Evolutionary conservation across 1,284 basidiomycete genomes (phyloP).

Genomic region (Phellopilus nigrolimitatus): DNA sequence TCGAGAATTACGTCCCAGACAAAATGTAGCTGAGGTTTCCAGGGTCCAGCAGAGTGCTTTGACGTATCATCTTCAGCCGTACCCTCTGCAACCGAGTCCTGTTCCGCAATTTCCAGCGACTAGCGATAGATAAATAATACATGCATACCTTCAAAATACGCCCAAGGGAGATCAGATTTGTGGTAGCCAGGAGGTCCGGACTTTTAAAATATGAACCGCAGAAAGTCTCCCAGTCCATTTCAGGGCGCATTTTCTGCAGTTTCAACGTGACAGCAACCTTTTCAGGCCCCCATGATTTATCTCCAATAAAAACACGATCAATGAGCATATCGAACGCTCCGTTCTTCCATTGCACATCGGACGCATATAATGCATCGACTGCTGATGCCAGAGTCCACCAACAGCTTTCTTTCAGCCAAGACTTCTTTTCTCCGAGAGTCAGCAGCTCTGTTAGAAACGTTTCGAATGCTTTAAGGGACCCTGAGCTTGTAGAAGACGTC

Average conservation of each 20-base stretch:
- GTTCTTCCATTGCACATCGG: constrained; percentile 66
- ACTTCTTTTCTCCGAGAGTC: constrained; percentile 75
- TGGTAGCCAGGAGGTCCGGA: constrained; percentile 57
- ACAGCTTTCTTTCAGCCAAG: constrained; percentile 88
- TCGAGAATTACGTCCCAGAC: constrained; percentile 87
- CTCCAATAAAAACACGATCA: constrained; percentile 46
- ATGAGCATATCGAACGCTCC: constrained; percentile 56
- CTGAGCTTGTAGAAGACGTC: constrained; percentile 46
- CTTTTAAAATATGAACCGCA: constrained; percentile 78
- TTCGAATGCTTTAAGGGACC: constrained; percentile 57
- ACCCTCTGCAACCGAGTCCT: constrained; percentile 61
- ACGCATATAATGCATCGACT: constrained; percentile 52
- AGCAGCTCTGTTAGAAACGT: constrained; percentile 64
- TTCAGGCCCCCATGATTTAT: constrained; percentile 77
- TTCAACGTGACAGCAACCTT: constrained; percentile 80
- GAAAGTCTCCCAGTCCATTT: constrained; percentile 66
- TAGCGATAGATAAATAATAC: constrained; percentile 15
- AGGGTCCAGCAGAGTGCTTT: constrained; percentile 55
- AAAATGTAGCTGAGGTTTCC: constrained; percentile 91
- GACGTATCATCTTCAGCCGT: constrained; percentile 41
- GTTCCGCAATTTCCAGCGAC: constrained; percentile 2
- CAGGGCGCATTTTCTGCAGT: constrained; percentile 55
- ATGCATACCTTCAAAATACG: constrained; percentile 68
- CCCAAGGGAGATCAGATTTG: constrained; percentile 74
- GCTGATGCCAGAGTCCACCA: constrained; percentile 81